Evolutionary conservation across 768 basidiomycete species (phyloP).

Genomic region (Lactarius deliciosus): DNA sequence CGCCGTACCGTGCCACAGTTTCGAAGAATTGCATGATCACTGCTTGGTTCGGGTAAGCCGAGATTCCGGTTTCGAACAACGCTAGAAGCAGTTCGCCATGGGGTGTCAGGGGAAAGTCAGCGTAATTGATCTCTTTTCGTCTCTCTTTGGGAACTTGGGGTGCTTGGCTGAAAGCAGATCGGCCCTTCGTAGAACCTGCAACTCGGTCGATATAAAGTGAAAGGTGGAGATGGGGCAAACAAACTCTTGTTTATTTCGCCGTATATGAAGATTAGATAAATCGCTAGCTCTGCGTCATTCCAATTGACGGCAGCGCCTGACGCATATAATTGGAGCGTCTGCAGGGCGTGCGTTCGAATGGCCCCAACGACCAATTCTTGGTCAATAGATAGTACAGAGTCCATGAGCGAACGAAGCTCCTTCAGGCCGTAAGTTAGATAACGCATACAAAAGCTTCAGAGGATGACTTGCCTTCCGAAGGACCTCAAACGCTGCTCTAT

Average conservation of each 20-base stretch:
- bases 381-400: conserved; percentile 83
- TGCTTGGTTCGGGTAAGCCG: conserved; percentile 76
- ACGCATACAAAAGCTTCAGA: conserved; percentile 10
- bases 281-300: conserved; percentile 90
- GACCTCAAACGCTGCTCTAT: conserved; percentile 75
- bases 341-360: conserved; percentile 68
- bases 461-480: conserved; percentile 70
- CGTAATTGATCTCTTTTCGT: conserved; percentile 66
- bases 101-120: conserved; percentile 78
- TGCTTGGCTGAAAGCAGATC: conserved; percentile 82
- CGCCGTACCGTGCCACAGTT: conserved; percentile 84
- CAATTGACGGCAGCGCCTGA: conserved; percentile 70
- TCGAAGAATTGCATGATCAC: conserved; percentile 94
- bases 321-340: conserved; percentile 70
- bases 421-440: conserved; percentile 35
- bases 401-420: conserved; percentile 86
- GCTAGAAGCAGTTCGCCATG: conserved; percentile 89
- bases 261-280: conserved; percentile 92
- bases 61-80: conserved; percentile 80
- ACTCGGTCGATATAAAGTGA: background rate
- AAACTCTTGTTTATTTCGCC: conserved; percentile 90
- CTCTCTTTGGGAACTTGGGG: conserved; percentile 66
- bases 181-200: conserved; percentile 73
- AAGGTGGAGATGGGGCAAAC: conserved; percentile 31
- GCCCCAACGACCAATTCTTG: conserved; percentile 79